Evolutionary conservation across 805 yeast species (phyloP).

Genomic region (Candida insectorum): DNA sequence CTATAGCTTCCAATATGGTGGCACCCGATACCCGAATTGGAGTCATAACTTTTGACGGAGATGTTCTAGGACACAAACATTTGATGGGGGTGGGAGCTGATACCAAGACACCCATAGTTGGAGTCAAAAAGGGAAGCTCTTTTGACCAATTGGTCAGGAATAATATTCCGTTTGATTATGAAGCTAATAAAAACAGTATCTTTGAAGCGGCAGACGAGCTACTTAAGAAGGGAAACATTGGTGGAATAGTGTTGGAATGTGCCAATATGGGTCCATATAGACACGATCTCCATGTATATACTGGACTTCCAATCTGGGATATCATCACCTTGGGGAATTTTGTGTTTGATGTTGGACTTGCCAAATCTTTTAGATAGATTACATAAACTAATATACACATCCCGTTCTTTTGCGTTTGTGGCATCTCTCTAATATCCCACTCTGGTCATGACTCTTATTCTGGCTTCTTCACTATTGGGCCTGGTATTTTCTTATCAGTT

Average conservation of each 20-base stretch:
- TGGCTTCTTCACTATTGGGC: too few relatives aligned
- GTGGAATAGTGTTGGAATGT: slow-evolving; percentile 30
- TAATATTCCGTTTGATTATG: slow-evolving; percentile 20
- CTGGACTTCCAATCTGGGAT: slow-evolving; percentile 26
- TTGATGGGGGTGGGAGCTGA: slow-evolving; percentile 26
- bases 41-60: slow-evolving; percentile 26
- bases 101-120: slow-evolving; percentile 14
- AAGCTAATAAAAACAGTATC: slow-evolving; percentile 16
- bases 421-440: too few relatives aligned
- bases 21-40: slow-evolving; percentile 19
- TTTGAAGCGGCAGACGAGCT: slow-evolving; percentile 9
- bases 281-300: slow-evolving; percentile 19
- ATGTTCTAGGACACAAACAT: slow-evolving; percentile 19
- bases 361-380: slow-evolving; percentile 5
- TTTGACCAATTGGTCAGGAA: slow-evolving; percentile 11
- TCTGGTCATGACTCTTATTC: too few relatives aligned
- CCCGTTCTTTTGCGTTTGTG: too few relatives aligned
- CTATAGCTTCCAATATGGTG: slow-evolving; percentile 18
- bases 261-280: slow-evolving; percentile 33
- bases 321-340: slow-evolving; percentile 28
- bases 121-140: slow-evolving; percentile 6
- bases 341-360: slow-evolving; percentile 16
- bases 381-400: too few relatives aligned
- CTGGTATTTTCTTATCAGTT: too few relatives aligned
- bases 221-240: slow-evolving; percentile 9